Percentiles rank a stretch among this genome's conserved stretches.
These are phyloP conservation scores for Astrephomene gubernaculifera DNA, from an alignment of 139 green algal genomes.

Conservation along the genomic window DNA sequence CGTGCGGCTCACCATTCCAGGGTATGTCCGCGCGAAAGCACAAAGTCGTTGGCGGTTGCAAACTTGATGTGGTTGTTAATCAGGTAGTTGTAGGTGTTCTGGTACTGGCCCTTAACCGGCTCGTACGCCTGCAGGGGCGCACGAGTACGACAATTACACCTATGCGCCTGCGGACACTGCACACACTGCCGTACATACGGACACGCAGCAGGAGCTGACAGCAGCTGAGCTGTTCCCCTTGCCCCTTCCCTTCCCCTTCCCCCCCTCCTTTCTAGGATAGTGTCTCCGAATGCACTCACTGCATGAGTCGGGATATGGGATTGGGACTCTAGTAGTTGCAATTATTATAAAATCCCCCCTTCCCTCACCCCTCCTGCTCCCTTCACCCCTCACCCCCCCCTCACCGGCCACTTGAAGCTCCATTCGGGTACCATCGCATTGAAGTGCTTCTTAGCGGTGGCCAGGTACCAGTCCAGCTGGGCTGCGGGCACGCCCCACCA, in stretches of 20 bases:
- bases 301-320: neutral
- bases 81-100: neutral
- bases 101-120: neutral
- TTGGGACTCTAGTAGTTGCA: neutral
- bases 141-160: neutral
- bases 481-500: neutral
- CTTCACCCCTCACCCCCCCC: too few relatives aligned
- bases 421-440: slow-evolving; percentile 18
- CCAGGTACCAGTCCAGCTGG: neutral
- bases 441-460: neutral
- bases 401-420: slow-evolving; percentile 27
- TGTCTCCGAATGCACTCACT: neutral
- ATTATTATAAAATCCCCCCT: too few relatives aligned
- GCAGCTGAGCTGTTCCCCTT: neutral
- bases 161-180: neutral
- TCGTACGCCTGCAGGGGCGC: neutral
- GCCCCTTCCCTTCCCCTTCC: neutral
- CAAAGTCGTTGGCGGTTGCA: slow-evolving; percentile 24
- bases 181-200: neutral
- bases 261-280: neutral
- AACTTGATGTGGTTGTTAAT: slow-evolving; percentile 33
- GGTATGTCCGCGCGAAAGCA: slow-evolving; percentile 19
- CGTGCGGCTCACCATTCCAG: slow-evolving; percentile 26
- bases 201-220: neutral
- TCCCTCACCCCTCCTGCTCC: too few relatives aligned